Conservation (phyloP, 2,329 filamentous ascomycete genomes). For the Cryoendolithus antarcticus region DNA sequence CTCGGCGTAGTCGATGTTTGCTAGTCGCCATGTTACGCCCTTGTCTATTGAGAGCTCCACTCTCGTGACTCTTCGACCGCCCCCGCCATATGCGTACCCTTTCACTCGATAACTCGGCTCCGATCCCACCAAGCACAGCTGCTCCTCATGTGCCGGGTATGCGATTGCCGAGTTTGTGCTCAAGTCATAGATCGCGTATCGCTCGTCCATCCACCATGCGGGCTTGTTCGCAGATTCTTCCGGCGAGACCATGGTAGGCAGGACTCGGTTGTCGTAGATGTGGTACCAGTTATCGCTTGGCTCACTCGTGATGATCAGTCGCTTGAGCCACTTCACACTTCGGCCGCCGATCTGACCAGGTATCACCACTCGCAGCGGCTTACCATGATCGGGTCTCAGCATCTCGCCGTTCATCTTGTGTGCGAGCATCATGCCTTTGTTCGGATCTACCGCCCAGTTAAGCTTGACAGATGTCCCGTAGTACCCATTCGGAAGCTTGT, state of each 20-base stretch:
- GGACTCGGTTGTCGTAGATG: constrained; percentile 81
- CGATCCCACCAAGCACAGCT: constrained; percentile 38
- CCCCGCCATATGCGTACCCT: constrained; percentile 83
- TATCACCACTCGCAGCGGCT: constrained; percentile 69
- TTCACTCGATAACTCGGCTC: constrained; percentile 49
- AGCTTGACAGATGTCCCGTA: constrained; percentile 83
- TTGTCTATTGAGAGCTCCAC: constrained; percentile 76
- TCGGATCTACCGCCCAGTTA: constrained; percentile 75
- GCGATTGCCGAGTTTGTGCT: constrained; percentile 75
- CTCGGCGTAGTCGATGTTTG: constrained; percentile 70
- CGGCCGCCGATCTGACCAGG: constrained; percentile 85
- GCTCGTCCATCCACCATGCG: constrained; percentile 75
- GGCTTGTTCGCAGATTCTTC: constrained; percentile 64
- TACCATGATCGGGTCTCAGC: constrained; percentile 76
- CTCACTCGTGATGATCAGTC: constrained; percentile 60
- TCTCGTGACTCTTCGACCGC: constrained; percentile 69
- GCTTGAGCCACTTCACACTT: constrained; percentile 87
- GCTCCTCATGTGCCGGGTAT: constrained; percentile 68
- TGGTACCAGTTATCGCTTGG: constrained; percentile 94
- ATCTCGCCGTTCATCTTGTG: constrained; percentile 83
- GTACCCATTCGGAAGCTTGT: constrained; percentile 72
- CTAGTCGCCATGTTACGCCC: constrained; percentile 66
- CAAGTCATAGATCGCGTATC: constrained; percentile 86
- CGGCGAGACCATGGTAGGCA: constrained; percentile 75
- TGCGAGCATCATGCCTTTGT: constrained; percentile 73